Evolutionary conservation across 805 yeast species (phyloP).

Genomic region (Myxozyma neglecta): DNA sequence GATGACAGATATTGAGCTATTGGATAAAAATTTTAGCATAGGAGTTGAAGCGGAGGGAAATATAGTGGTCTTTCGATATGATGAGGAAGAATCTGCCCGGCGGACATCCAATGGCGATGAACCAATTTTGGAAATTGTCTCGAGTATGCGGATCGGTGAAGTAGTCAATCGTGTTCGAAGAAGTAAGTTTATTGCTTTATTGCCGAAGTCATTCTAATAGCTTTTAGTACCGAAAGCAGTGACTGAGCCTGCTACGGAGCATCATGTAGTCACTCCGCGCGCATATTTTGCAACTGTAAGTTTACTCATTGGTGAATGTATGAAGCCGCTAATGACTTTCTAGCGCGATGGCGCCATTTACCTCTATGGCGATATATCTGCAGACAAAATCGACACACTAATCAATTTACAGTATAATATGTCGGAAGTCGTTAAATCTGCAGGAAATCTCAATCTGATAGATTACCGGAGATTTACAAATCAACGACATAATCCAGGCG

Average conservation of each 20-base stretch:
- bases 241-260: background rate
- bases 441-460: conserved; percentile 19
- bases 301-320: background rate
- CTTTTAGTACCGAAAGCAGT: conserved; percentile 1
- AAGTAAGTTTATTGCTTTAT: conserved; percentile 4
- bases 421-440: conserved; percentile 14
- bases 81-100: background rate
- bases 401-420: conserved; percentile 29
- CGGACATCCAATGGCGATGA: conserved; percentile 1
- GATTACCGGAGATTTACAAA: conserved; percentile 19
- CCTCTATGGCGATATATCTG: conserved; percentile 20
- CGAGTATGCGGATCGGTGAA: conserved; percentile 29
- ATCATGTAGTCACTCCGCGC: conserved; percentile 22
- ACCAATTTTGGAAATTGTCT: conserved; percentile 13
- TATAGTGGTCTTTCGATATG: conserved; percentile 20
- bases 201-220: background rate
- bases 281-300: conserved; percentile 31
- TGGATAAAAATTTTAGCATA: conserved; percentile 11
- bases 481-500: conserved; percentile 13
- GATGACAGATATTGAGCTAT: conserved; percentile 31
- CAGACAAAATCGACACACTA: conserved; percentile 19
- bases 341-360: conserved; percentile 32
- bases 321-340: background rate
- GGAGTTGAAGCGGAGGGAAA: conserved; percentile 34
- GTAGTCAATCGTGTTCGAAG: conserved; percentile 30